Base-by-base conservation (phyloP, 345 rosid genomes). In the Erysimum cheiranthoides region DNA sequence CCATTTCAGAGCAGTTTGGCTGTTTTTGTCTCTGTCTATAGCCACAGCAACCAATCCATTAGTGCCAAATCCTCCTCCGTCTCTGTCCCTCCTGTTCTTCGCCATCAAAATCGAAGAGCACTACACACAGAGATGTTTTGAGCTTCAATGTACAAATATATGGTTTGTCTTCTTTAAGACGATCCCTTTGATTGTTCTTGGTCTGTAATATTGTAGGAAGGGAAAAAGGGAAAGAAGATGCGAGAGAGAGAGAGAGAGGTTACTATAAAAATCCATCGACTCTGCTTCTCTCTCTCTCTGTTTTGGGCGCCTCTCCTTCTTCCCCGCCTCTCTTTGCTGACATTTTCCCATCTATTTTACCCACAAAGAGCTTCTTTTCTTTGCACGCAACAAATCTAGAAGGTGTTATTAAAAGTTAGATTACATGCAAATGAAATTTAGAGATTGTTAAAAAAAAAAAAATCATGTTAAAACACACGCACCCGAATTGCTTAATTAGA, bases 1-100 rank as follows among this genome's bases (percentile, higher is more conserved):
- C 97, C 97, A 94, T 87, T 89, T 94, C 35, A 94, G 81, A 32
- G 98, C 97, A 76, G 66, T 61, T 59, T 92, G 97, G 87, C 98
- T 92, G 63, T 79, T 85, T 66, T 87, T 90, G 71, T 94, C 97
- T 72, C 78, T 83, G 76, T 94, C 96, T 46, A 94, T 85, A 2
- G 96, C 98, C 75, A 92, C 93, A 10, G 96, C 98, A 54, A 90
- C 85, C 68, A 86, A 21, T 14, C 91, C 91, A n/a, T 73, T 79
- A 7, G 80, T 75, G 57, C 81, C 82, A 12, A 77, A 76, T 62
- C 43, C 87, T 39, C 62, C 64, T 32, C 84, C 81, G 52, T 74
- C 82, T 31, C 83, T 84, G 42, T 45, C 88, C 68, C 45, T 84
- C 38, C 86, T 90, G 58, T 68, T 42, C 78, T 72, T 90, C 31